Conservation (phyloP, 805 yeast species). For the Kodamaea neixiangensis region DNA sequence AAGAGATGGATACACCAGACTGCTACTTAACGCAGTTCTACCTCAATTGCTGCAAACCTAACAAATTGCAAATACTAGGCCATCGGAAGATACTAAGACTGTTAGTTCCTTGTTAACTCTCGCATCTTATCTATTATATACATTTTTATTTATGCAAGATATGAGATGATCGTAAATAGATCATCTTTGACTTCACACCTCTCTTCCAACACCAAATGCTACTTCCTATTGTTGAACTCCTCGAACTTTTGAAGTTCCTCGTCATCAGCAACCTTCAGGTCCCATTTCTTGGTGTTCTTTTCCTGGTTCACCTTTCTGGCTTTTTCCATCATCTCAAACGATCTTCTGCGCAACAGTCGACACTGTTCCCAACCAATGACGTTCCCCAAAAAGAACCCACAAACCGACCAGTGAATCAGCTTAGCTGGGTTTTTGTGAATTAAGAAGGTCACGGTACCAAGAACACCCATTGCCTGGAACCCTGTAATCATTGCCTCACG, state of each 20-base stretch:
- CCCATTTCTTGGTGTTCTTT: conserved; percentile 34
- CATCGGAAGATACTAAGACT: too few species aligned
- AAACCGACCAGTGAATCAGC: conserved; percentile 80
- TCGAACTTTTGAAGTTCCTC: conserved; percentile 13
- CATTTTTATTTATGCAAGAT: neutral
- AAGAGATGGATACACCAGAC: too few species aligned
- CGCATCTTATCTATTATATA: neutral
- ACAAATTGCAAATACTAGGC: too few species aligned
- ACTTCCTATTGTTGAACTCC: conserved; percentile 15
- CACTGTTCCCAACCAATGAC: conserved; percentile 94
- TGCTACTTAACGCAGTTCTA: too few species aligned
- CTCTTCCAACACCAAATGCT: too few species aligned
- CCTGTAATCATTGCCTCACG: conserved; percentile 80
- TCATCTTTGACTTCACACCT: neutral
- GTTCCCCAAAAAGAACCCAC: conserved; percentile 77
- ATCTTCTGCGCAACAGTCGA: conserved; percentile 64
- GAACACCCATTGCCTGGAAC: conserved; percentile 67
- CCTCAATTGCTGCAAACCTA: too few species aligned
- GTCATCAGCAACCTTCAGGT: conserved; percentile 18
- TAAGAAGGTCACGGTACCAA: conserved; percentile 65
- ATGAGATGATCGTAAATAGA: neutral
- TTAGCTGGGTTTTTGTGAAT: conserved; percentile 62
- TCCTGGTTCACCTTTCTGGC: conserved; percentile 57
- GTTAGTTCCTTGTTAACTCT: too few species aligned
- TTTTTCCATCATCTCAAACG: conserved; percentile 63